These are phyloP conservation scores for Delitschia confertaspora DNA, from an alignment of 495 filamentous ascomycete species.

Conservation along the genomic window DNA sequence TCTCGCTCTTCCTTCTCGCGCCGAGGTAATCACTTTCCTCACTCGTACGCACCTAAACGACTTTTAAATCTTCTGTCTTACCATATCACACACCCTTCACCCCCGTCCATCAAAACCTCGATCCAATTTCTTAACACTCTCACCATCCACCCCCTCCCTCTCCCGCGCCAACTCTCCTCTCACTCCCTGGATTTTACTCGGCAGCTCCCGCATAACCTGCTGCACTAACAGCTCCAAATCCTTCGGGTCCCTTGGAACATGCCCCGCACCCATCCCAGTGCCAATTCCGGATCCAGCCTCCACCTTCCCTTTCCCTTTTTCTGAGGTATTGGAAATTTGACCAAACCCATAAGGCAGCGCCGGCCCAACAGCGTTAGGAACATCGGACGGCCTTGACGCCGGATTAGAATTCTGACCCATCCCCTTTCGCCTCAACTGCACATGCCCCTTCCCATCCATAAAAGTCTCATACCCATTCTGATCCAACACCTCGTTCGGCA, in stretches of 20 bases:
- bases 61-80: too few relatives aligned
- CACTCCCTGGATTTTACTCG: constrained; percentile 21
- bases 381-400: too few relatives aligned
- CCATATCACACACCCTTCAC: too few relatives aligned
- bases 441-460: constrained; percentile 34
- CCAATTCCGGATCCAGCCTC: background rate
- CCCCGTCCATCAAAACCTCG: constrained; percentile 30
- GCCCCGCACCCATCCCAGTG: constrained; percentile 11
- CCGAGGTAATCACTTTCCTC: too few relatives aligned
- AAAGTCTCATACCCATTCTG: constrained; percentile 37
- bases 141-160: constrained; percentile 30
- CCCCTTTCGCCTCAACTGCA: constrained; percentile 27
- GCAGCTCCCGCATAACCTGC: constrained; percentile 31
- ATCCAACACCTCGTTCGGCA: constrained; percentile 36
- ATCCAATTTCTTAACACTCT: constrained; percentile 34
- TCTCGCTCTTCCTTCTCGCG: too few relatives aligned
- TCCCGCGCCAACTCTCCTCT: constrained; percentile 29
- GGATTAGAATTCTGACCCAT: too few relatives aligned
- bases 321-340: background rate
- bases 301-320: constrained; percentile 7
- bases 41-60: too few relatives aligned
- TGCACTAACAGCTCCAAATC: constrained; percentile 29
- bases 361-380: background rate
- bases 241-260: constrained; percentile 26
- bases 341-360: background rate